These are phyloP conservation scores for Yarrowia osloensis DNA, from an alignment of 805 yeast species.

Conservation along the genomic window DNA sequence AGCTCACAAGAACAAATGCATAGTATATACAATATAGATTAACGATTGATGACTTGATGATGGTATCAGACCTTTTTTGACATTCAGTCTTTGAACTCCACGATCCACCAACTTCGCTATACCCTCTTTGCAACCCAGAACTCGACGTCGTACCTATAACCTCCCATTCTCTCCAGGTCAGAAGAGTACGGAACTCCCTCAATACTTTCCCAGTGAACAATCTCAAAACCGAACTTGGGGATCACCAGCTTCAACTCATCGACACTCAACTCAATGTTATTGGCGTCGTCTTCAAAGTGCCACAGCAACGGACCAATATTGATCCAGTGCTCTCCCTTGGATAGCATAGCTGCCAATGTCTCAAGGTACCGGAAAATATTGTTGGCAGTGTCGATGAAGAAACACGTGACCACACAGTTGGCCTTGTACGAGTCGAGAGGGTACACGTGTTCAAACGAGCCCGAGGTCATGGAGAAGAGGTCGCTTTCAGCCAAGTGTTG, in stretches of 20 bases:
- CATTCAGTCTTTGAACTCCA: too few relatives aligned
- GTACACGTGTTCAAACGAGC: constrained; percentile 70
- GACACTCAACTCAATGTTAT: constrained; percentile 63
- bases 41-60: neutral
- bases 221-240: constrained; percentile 52
- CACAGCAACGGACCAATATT: constrained; percentile 92
- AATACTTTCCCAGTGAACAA: constrained; percentile 49
- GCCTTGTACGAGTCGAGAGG: constrained; percentile 40
- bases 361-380: constrained; percentile 75
- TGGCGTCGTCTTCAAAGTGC: constrained; percentile 64
- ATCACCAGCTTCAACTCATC: constrained; percentile 67
- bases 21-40: neutral
- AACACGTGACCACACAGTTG: constrained; percentile 53
- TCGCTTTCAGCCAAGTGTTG: constrained; percentile 33
- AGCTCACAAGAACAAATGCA: neutral
- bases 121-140: constrained; percentile 62
- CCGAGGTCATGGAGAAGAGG: constrained; percentile 68
- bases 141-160: constrained; percentile 62
- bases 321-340: constrained; percentile 70
- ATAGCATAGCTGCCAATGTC: constrained; percentile 54
- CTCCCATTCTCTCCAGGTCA: constrained; percentile 54
- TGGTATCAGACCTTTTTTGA: neutral
- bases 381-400: constrained; percentile 91
- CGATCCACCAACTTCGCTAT: too few relatives aligned
- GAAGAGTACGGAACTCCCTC: constrained; percentile 55